Evolutionary conservation across 2,329 filamentous ascomycete species (phyloP).

Genomic region (Beauveria australis): DNA sequence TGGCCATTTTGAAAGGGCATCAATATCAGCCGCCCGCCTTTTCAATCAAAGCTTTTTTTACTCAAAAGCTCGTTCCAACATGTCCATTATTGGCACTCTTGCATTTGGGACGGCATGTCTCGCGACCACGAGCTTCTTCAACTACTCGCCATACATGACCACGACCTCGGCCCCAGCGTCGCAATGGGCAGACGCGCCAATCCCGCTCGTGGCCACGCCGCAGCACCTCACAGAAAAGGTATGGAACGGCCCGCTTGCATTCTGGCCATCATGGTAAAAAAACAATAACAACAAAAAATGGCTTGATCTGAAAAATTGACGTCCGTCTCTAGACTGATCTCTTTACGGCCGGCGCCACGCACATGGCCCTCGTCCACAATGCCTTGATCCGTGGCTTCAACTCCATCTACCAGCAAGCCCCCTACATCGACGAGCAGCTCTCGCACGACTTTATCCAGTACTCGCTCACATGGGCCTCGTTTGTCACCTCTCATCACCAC

Average conservation of each 20-base stretch:
- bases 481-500: constrained; percentile 52
- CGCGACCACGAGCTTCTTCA: constrained; percentile 24
- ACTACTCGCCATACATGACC: constrained; percentile 28
- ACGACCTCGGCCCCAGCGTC: constrained; percentile 23
- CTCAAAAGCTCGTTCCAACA: constrained; percentile 12
- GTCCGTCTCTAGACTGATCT: constrained; percentile 38
- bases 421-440: constrained; percentile 41
- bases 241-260: neutral
- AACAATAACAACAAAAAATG: no score
- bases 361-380: constrained; percentile 57
- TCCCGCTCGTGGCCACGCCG: constrained; percentile 46
- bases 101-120: constrained; percentile 23
- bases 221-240: constrained; percentile 45
- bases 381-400: constrained; percentile 56
- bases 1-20: neutral
- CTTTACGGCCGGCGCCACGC: constrained; percentile 50
- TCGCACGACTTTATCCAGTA: constrained; percentile 51
- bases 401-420: constrained; percentile 52
- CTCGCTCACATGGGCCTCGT: constrained; percentile 48
- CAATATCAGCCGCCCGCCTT: neutral
- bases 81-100: constrained; percentile 17
- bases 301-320: neutral
- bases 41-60: neutral
- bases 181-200: constrained; percentile 46
- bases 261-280: no score